A percentile compares a stretch with the other conserved stretches of the same genome.
These are phyloP conservation scores for Phytopythium montanum DNA, from an alignment of 352 stramenopile species.

Conservation along the genomic window DNA sequence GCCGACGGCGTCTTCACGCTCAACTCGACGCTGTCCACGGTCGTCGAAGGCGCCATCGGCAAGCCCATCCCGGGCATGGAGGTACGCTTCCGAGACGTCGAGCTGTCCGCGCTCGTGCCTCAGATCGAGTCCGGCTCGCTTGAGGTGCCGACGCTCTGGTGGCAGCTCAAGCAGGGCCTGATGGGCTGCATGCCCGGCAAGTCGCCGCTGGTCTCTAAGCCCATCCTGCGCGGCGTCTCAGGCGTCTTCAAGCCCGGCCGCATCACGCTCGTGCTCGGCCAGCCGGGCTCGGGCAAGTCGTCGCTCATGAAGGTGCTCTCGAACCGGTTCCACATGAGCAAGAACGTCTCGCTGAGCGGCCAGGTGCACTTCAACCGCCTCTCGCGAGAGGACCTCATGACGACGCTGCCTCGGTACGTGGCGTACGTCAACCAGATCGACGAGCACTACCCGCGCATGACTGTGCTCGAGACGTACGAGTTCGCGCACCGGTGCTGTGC, in stretches of 20 bases:
- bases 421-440: slow-evolving; percentile 47
- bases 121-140: slow-evolving; percentile 12
- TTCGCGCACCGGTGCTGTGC: slow-evolving; percentile 43
- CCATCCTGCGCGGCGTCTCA: slow-evolving; percentile 41
- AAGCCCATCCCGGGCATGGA: slow-evolving; percentile 46
- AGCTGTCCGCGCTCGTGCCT: slow-evolving; percentile 27
- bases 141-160: slow-evolving; percentile 41
- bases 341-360: slow-evolving; percentile 36
- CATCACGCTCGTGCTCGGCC: slow-evolving; percentile 54
- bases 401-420: slow-evolving; percentile 35
- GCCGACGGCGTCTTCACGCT: slow-evolving; percentile 42
- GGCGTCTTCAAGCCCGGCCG: slow-evolving; percentile 41
- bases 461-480: slow-evolving; percentile 51
- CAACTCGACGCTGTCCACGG: slow-evolving; percentile 40
- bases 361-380: slow-evolving; percentile 47
- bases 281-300: slow-evolving; percentile 37
- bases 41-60: slow-evolving; percentile 33
- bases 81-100: slow-evolving; percentile 47
- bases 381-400: slow-evolving; percentile 19
- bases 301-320: slow-evolving; percentile 46
- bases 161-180: slow-evolving; percentile 25
- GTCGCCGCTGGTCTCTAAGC: slow-evolving; percentile 34
- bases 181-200: slow-evolving; percentile 7
- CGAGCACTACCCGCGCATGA: slow-evolving; percentile 38
- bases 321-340: slow-evolving; percentile 45